Conservation (phyloP, 306 rosid species). For the Argentina anserina region DNA sequence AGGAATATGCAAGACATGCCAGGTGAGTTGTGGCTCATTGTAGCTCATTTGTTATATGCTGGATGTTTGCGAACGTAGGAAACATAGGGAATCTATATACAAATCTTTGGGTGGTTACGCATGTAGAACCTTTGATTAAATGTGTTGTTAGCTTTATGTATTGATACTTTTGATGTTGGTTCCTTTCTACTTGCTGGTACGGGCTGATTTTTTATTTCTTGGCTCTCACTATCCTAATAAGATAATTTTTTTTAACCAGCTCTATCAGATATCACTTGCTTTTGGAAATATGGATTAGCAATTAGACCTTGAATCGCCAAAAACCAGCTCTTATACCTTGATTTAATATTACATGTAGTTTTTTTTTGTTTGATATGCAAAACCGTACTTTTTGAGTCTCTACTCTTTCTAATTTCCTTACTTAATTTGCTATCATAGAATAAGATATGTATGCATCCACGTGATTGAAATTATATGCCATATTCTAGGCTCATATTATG, state of each 20-base stretch:
- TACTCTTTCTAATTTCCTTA: neutral
- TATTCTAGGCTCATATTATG: neutral
- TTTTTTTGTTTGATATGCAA: neutral
- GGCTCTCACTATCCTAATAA: neutral
- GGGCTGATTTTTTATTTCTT: neutral
- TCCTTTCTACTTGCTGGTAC: neutral
- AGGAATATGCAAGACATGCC: constrained; percentile 97
- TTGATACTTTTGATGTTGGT: neutral
- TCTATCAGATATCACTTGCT: neutral
- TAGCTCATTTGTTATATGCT: constrained; percentile 9
- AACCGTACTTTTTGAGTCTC: neutral
- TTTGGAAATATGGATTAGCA: neutral
- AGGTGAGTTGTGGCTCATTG: constrained; percentile 51
- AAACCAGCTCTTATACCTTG: neutral
- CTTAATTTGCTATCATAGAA: neutral
- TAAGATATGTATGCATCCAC: neutral
- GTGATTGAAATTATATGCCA: neutral
- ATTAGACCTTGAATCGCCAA: neutral
- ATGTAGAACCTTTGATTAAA: neutral
- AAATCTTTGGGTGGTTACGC: neutral
- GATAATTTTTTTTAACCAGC: neutral
- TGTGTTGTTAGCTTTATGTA: neutral
- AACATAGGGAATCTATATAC: constrained; percentile 3
- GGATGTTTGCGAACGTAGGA: neutral
- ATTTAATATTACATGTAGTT: neutral